phyloP scores from a whole-genome alignment of 306 rosid genomes.

The Dicorynia guianensis region DNA sequence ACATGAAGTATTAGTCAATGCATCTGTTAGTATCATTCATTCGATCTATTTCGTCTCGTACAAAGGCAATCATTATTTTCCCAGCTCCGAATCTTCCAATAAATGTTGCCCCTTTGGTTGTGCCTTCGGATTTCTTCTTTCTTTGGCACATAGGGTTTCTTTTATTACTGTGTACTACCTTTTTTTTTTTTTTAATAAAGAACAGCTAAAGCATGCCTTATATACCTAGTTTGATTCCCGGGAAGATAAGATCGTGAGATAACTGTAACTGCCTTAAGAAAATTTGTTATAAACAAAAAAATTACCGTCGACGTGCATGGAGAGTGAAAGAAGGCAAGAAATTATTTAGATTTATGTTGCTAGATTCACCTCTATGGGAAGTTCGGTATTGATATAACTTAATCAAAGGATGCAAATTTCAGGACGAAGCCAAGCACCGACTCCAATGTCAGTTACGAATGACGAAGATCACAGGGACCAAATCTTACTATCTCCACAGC shows the following conservation, averaged over 20 bases:
- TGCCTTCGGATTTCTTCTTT: no score
- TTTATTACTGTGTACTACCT: neutral
- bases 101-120: neutral
- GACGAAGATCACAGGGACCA: conserved; percentile 33
- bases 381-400: conserved; percentile 45
- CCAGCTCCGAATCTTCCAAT: neutral
- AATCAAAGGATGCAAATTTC: conserved; percentile 26
- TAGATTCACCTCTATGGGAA: conserved; percentile 16
- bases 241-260: conserved; percentile 12
- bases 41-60: conserved; percentile 21
- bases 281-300: no score
- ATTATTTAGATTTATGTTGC: conserved; percentile 35
- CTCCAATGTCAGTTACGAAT: conserved; percentile 41
- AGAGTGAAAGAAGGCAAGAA: conserved; percentile 15
- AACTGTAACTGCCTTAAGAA: no score
- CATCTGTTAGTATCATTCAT: conserved; percentile 18
- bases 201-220: neutral
- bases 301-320: neutral
- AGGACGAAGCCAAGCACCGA: conserved; percentile 26
- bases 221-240: conserved; percentile 17
- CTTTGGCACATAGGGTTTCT: neutral
- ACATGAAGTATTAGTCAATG: conserved; percentile 25
- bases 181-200: neutral
- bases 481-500: conserved; percentile 41
- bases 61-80: conserved; percentile 35